Base-by-base conservation (phyloP, 2,329 filamentous ascomycete species). In the Akanthomyces muscarius region DNA sequence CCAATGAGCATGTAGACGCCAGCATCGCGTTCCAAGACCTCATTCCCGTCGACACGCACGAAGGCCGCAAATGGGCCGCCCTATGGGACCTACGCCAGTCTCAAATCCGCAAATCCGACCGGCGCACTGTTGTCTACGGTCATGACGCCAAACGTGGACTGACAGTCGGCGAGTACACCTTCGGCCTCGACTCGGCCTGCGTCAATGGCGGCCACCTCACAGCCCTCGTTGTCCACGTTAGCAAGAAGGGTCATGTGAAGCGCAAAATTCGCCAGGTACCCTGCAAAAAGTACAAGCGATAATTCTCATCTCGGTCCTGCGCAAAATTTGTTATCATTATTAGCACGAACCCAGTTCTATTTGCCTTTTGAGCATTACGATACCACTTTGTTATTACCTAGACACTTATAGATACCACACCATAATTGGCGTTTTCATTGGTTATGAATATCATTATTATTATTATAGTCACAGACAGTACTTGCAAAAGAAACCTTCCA, bases 111-210 rank as follows among this genome's bases (percentile, higher is more conserved):
- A 65, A 70, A 33, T 54, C 65, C 14, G 67, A 75, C 36, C 79
- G 83, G 11, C 84, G 80, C 47, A 91, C 90, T 0, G 89, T 96
- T 47, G 82, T 96, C 63, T 97, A 96, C 74, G 93, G 93, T 5
- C 94, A 98, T 72, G 91, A 97, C 72, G 85, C 91, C 25, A 87
- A 88, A 69, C 77, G 78, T 3, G 92, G 92, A 0, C 82, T 96
- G 56, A 71, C 69, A 38, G 68, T 80, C 64, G 70, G 85, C 56
- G 80, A 83, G 55, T 96, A 91, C 74, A 90, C 89, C 4, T 91
- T 92, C 71, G 95, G 95, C 0, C 79, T 98, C 53, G 95, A 98
- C 74, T 90, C 89, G 0, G 89, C 87, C 0, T 98, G 95, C 73
- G 86, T 91, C 3, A 85, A 84, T 66, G 93, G 92, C 13, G 87